phyloP scores from a whole-genome alignment of 345 rosid genomes.

The Excoecaria cochinchinensis region DNA sequence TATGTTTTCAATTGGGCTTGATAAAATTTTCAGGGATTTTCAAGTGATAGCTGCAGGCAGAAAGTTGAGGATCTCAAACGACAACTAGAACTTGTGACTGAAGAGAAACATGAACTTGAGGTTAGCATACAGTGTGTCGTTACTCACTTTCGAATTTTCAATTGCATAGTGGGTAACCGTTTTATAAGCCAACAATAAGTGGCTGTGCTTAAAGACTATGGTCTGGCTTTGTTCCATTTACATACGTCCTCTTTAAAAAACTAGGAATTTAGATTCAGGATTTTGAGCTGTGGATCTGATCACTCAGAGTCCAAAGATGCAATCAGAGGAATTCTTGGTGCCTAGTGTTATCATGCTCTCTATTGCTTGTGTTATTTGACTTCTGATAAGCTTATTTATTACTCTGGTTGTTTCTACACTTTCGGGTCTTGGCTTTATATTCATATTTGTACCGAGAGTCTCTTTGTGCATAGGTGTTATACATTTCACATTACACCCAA shows the following conservation, averaged over 20 bases:
- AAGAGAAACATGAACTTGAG: conserved; percentile 66
- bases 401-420: background rate
- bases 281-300: background rate
- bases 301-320: background rate
- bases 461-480: background rate
- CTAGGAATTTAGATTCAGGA: background rate
- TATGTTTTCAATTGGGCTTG: background rate
- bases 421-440: background rate
- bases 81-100: conserved; percentile 49
- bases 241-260: background rate
- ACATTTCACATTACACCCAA: background rate
- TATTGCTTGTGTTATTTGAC: background rate
- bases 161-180: background rate
- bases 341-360: background rate
- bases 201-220: background rate
- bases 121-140: conserved; percentile 38
- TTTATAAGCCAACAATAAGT: background rate
- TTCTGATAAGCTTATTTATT: background rate
- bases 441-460: background rate
- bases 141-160: background rate
- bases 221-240: background rate
- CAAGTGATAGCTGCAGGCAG: conserved; percentile 31
- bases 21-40: conserved; percentile 35
- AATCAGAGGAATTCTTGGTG: background rate
- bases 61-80: conserved; percentile 61